Evolutionary conservation across 768 basidiomycete genomes (phyloP).

Genomic region (Amanita subjunquillea): DNA sequence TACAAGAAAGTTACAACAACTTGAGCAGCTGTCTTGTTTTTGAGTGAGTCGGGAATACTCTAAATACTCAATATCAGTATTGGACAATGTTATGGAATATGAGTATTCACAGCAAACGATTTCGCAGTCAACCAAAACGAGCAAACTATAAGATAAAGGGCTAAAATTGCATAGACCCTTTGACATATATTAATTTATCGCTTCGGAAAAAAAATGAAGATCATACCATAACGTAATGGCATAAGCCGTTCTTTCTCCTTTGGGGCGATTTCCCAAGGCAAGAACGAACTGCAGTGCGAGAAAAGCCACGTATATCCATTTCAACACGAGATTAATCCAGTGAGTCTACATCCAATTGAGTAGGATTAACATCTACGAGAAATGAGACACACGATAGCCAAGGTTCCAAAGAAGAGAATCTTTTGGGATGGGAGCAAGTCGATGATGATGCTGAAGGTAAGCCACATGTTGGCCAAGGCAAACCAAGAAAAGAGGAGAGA

Average conservation of each 20-base stretch:
- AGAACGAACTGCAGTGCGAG: constrained; percentile 64
- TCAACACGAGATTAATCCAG: constrained; percentile 75
- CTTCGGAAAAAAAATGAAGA: not conserved
- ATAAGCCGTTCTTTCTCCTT: constrained; percentile 75
- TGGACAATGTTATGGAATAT: not conserved
- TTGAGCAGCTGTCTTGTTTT: constrained; percentile 34
- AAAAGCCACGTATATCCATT: constrained; percentile 84
- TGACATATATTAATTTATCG: constrained; percentile 11
- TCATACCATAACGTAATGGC: constrained; percentile 58
- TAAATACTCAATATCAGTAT: constrained; percentile 12
- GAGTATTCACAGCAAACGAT: constrained; percentile 55
- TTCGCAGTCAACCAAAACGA: constrained; percentile 76
- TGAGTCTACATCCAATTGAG: constrained; percentile 47
- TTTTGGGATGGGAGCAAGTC: constrained; percentile 56
- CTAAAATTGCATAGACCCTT: constrained; percentile 74
- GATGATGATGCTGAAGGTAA: constrained; percentile 95
- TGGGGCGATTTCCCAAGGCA: constrained; percentile 71
- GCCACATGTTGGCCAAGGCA: constrained; percentile 84
- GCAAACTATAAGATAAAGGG: constrained; percentile 79
- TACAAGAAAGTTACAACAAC: constrained; percentile 54
- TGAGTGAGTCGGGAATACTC: constrained; percentile 43
- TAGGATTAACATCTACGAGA: not conserved
- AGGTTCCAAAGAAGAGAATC: constrained; percentile 65
- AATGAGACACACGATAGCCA: constrained; percentile 41
- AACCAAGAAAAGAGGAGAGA: constrained; percentile 90